Evolutionary conservation across 164 flowering plant genomes (phyloP), one percentile per base, ranked within the genome.

Genomic region (Magnolia changhungtana): DNA sequence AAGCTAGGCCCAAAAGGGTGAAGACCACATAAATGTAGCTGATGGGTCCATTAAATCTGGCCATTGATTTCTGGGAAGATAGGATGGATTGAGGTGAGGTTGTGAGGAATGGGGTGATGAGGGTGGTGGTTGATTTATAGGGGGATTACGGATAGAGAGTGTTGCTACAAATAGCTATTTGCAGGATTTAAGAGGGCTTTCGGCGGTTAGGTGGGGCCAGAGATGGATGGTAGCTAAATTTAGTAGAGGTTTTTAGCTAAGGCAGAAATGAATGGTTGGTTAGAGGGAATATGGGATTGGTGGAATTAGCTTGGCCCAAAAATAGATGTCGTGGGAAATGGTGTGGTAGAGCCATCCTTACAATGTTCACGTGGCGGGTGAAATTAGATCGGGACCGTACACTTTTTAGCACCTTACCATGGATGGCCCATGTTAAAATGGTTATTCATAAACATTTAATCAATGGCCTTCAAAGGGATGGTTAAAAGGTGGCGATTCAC

Each of bases 101-200:
- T 24, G 16, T 27, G 69, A 16, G 29, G n/a, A 71, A 2, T 13
- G 6, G 19, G 73, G n/a, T 23, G 13, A 1, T 8, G 1, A 21
- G 63, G 19, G 20, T 1, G 24, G 63, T 29, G 71, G 16, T 3
- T n/a, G 4, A 61, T 49, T 68, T 37, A 66, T 74, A 37, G 13
- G 23, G 70, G 70, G 37, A 10, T 67, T 10, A 67, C 11, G 69
- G 24, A 49, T 19, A 63, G 21, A 45, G 31, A n/a, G 52, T 18
- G 18, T 45, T 18, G 24, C 67, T 19, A 23, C 37, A 74, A 63
- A 59, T 59, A 63, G 68, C 21, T 63, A 18, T 13, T 74, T 74
- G 76, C 76, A 63, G 76, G 76, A 59, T 63, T 74, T 52, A 74
- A 21, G 76, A 31, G 21, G 69, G 23, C 21, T 63, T 63, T 63